Evolutionary conservation across 768 basidiomycete species (phyloP), one percentile per base, ranked within the genome.

Genomic region (Leccinum pellstonianum): DNA sequence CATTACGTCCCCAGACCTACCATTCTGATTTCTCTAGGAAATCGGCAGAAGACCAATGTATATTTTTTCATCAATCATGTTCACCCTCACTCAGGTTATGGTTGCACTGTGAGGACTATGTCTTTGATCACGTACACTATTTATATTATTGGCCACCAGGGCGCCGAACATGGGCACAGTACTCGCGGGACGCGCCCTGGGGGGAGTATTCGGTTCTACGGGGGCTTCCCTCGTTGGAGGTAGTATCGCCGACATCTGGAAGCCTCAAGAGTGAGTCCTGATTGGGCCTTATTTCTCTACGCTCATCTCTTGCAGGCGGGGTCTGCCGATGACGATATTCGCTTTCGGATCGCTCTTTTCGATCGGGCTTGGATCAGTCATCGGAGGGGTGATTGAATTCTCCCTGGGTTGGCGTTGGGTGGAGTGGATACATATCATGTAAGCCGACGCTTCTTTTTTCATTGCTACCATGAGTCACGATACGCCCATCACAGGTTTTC

Each of bases 391-490:
- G 80, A 79, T 90, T 35, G 83, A 90, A 66, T 78, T 81, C 0
- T 74, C 75, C 25, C 73, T 91, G 4, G 79, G 79, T 60, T 93
- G 91, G 90, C 76, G 90, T 37, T 92, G 91, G 89, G 88, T 93
- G 19, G 83, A 89, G 66, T 93, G 90, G 90, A 79, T 91, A 12
- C 84, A 86, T 60, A 72, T 84, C 67, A 87, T 87, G 86, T 84
- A 52, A 56, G 66, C 25, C 17, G 9, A 46, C 15, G 1, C 1
- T 23, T 52, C 11, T 21, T 17, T 15, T n/a, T 11, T 48, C 11
- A 35, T 25, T 25, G 8, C 10, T 3, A 17, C 14, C 29, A 53
- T 52, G 56, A 56, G 43, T 43, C 43, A 43, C n/a, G 43, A 43
- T 8, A 43, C 43, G n/a, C 43, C 54, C 52, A 43, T 66, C 14